Percentiles rank a stretch among this genome's conserved stretches.
These are phyloP conservation scores for Tetrahymena thermophila DNA, from an alignment of 73 alveolate species.

Conservation along the genomic window DNA sequence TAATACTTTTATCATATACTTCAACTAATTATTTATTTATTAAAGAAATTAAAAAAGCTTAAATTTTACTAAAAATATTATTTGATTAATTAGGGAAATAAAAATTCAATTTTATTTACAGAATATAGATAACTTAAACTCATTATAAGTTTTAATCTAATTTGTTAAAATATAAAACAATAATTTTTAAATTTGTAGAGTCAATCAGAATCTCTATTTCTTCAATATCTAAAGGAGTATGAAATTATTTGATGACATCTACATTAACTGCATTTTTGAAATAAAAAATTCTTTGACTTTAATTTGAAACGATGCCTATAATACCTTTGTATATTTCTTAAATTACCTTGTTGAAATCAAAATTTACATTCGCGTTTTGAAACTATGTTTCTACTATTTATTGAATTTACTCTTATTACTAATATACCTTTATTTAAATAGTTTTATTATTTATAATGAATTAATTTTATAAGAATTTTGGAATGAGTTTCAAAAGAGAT, in stretches of 20 bases:
- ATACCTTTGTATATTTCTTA: not conserved
- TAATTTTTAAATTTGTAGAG: not conserved
- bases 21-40: no score
- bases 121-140: not conserved
- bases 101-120: no score
- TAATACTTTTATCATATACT: no score
- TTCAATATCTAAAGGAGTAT: not conserved
- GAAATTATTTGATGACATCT: not conserved
- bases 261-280: not conserved
- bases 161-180: not conserved
- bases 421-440: no score
- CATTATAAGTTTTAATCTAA: not conserved
- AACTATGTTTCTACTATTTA: not conserved
- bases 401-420: not conserved
- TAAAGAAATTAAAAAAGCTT: no score
- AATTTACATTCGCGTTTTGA: not conserved
- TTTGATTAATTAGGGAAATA: no score
- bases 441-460: no score
- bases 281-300: not conserved
- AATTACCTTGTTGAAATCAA: not conserved
- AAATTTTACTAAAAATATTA: no score
- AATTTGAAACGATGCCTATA: not conserved
- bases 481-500: not conserved
- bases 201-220: not conserved
- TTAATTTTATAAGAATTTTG: not conserved